Evolutionary conservation across 225 moss, liverwort and hornwort genomes (phyloP).

Genomic region (Pseudisothecium myosuroides): DNA sequence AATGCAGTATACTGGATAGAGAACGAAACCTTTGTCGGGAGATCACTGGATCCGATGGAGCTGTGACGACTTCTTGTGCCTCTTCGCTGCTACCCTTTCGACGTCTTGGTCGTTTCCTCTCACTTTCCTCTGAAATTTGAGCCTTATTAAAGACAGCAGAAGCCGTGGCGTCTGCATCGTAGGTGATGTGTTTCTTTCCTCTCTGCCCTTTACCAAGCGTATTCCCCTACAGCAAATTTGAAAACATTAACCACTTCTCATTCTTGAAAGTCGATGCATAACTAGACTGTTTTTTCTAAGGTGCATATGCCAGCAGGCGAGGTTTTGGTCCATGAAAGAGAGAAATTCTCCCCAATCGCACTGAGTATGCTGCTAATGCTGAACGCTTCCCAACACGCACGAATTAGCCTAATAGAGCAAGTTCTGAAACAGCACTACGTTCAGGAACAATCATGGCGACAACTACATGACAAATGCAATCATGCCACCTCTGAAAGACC

Average conservation of each 20-base stretch:
- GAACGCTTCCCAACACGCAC: neutral
- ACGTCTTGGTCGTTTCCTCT: conserved; percentile 27
- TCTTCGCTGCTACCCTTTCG: conserved; percentile 20
- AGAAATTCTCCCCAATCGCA: neutral
- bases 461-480: neutral
- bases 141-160: conserved; percentile 24
- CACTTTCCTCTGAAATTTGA: conserved; percentile 10
- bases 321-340: neutral
- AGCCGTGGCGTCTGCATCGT: conserved; percentile 51
- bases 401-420: neutral
- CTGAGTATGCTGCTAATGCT: neutral
- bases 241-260: neutral
- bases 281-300: neutral
- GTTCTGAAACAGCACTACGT: neutral
- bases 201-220: conserved; percentile 39
- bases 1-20: neutral
- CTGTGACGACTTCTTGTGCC: conserved; percentile 7
- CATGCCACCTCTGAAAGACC: neutral
- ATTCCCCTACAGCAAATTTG: conserved; percentile 10
- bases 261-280: neutral
- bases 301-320: neutral
- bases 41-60: conserved; percentile 6
- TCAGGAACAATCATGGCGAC: neutral
- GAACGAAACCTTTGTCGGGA: neutral
- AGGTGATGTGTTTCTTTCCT: conserved; percentile 32